phyloP scores from a whole-genome alignment of 2,329 filamentous ascomycete genomes.

The Fonsecaea pugnacius region DNA sequence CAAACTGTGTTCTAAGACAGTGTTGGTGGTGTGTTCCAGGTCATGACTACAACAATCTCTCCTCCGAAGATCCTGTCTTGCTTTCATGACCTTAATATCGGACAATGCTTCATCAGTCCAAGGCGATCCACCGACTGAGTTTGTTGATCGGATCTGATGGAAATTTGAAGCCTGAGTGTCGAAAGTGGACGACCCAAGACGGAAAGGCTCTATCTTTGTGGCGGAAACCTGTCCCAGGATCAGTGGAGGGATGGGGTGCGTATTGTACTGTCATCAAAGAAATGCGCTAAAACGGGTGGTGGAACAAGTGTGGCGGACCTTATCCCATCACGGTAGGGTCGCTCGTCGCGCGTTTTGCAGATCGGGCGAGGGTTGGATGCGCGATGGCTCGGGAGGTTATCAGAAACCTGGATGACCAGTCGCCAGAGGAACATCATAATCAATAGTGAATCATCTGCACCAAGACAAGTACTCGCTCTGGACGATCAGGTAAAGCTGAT shows the following conservation, averaged over 20 bases:
- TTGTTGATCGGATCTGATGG: slow-evolving; percentile 29
- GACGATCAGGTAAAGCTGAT: background rate
- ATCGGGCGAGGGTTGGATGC: background rate
- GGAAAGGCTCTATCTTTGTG: slow-evolving; percentile 23
- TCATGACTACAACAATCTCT: background rate
- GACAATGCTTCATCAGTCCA: slow-evolving; percentile 7
- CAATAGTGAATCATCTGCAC: background rate
- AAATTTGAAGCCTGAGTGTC: slow-evolving; percentile 32
- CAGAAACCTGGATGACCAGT: slow-evolving; percentile 1
- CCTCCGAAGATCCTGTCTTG: slow-evolving; percentile 1
- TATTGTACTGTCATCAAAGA: slow-evolving; percentile 25
- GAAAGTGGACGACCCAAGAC: slow-evolving; percentile 28
- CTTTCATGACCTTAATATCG: slow-evolving; percentile 1
- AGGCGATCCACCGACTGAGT: slow-evolving; percentile 2
- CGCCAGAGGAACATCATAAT: background rate
- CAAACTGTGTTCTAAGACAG: background rate
- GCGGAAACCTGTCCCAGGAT: slow-evolving; percentile 17
- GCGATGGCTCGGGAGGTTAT: background rate
- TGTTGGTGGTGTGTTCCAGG: background rate
- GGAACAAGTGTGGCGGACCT: slow-evolving; percentile 30
- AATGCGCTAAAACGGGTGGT: slow-evolving; percentile 27
- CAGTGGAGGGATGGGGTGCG: slow-evolving; percentile 8
- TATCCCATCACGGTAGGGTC: slow-evolving; percentile 12
- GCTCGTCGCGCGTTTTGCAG: background rate
- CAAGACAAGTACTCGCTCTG: background rate